Evolutionary conservation across 768 basidiomycete species (phyloP), one percentile per base, ranked within the genome.

Genomic region (Termitomyces bulborhizus): DNA sequence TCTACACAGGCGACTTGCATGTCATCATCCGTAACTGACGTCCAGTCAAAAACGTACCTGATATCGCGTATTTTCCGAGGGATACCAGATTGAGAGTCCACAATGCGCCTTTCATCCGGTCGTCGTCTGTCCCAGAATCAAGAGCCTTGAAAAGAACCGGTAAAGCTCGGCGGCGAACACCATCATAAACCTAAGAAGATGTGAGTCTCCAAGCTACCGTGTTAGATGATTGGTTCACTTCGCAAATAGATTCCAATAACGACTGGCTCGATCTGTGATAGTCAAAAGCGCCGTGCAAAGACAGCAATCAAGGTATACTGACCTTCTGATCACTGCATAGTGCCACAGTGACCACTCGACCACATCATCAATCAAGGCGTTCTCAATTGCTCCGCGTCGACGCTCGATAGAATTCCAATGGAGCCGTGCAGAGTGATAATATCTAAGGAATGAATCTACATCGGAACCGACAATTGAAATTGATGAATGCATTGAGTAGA

Each of bases 101-200:
- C 18, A 93, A 69, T 3, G 90, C 89, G 9, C 93, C 93, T 72
- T 97, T 95, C 85, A 93, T 90, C n/a, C 88, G 79, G 66, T 93
- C 90, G 61, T 90, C 90, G 39, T 94, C 91, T 18, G 78, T 79
- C 3, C 86, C 90, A 6, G 85, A 83, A 48, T 80, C 75, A 50
- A 88, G 69, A 4, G 81, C 79, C 40, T 74, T 67, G 57, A 82
- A 80, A n/a, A 88, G 66, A 42, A 72, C 57, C 8, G 86, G 85
- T 18, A 87, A 71, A 37, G 79, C 78, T n/a, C 86, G 80, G 15
- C 76, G 76, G 34, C 84, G 76, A 37, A 86, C 77, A 4, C 86
- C 88, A 63, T 90, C 88, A 61, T 84, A 89, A 3, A 76, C 67
- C 86, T 88, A 43, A 29, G 56, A 15, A 26, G 48, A 54, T 42